Evolutionary conservation across 23 red algal genomes (phyloP).

Genomic region (Gracilaria domingensis): DNA sequence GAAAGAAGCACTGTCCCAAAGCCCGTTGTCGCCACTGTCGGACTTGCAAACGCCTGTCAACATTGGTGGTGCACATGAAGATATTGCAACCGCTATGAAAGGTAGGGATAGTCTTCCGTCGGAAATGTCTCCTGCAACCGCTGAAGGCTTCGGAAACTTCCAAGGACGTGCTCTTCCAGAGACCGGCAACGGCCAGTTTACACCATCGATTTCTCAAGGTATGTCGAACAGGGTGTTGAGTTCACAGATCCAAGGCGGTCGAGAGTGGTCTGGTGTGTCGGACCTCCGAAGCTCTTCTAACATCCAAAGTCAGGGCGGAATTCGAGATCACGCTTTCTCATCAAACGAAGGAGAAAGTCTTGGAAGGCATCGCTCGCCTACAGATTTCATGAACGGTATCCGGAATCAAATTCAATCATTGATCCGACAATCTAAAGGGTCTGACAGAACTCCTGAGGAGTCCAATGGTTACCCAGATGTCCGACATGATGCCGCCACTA

Average conservation of each 20-base stretch:
- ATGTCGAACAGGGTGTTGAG: neutral
- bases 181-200: neutral
- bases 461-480: neutral
- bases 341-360: neutral
- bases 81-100: neutral
- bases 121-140: neutral
- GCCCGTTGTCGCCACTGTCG: neutral
- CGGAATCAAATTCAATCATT: slow-evolving; percentile 1
- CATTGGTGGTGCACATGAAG: neutral
- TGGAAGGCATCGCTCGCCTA: neutral
- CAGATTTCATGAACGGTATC: slow-evolving; percentile 13
- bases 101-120: neutral
- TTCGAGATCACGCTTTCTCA: neutral
- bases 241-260: neutral
- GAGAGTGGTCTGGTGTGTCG: neutral
- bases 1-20: neutral
- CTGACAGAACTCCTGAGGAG: neutral
- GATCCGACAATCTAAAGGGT: neutral
- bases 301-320: neutral
- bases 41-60: neutral
- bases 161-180: neutral
- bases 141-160: neutral
- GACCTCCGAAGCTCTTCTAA: neutral
- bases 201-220: neutral
- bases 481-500: neutral